A percentile compares a stretch with the other conserved stretches of the same genome.
Evolutionary conservation across 2,329 filamentous ascomycete genomes (phyloP).

Genomic region (Dactylellina cionopaga): DNA sequence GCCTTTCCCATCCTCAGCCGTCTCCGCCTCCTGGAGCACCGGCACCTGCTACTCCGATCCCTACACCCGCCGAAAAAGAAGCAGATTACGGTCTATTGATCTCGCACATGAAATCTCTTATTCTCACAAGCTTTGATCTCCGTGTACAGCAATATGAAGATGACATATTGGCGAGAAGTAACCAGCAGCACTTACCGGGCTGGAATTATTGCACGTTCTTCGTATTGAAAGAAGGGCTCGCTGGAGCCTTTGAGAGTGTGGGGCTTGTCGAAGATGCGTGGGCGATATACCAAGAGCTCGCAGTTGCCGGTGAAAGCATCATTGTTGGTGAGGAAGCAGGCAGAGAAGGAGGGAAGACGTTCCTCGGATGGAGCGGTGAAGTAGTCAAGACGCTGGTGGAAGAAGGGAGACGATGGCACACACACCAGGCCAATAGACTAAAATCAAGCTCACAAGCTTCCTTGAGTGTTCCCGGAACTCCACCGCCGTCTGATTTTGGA

Average conservation of each 20-base stretch:
- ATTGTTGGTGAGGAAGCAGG: constrained; percentile 73
- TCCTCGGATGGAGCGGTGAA: constrained; percentile 56
- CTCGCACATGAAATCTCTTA: constrained; percentile 84
- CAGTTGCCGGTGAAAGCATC: constrained; percentile 83
- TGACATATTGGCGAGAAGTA: constrained; percentile 93
- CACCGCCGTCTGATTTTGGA: constrained; percentile 53
- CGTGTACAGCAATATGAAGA: constrained; percentile 95
- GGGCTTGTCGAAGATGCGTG: constrained; percentile 94
- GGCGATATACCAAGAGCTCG: constrained; percentile 92
- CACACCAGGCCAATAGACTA: constrained; percentile 58
- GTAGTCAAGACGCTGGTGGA: constrained; percentile 54
- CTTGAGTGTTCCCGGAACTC: constrained; percentile 65
- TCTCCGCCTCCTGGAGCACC: constrained; percentile 58
- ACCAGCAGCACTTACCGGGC: constrained; percentile 83
- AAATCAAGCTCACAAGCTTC: constrained; percentile 60
- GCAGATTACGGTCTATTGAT: constrained; percentile 86
- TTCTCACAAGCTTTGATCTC: constrained; percentile 87
- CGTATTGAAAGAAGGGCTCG: constrained; percentile 93
- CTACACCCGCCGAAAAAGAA: constrained; percentile 80
- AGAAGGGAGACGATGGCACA: constrained; percentile 49
- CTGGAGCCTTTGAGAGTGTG: constrained; percentile 93
- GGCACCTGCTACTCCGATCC: constrained; percentile 63
- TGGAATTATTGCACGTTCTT: constrained; percentile 99
- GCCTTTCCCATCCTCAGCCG: constrained; percentile 66
- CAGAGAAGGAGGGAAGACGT: constrained; percentile 63